Conservation (phyloP, 306 rosid species). For the Casuarina cunninghamiana region DNA sequence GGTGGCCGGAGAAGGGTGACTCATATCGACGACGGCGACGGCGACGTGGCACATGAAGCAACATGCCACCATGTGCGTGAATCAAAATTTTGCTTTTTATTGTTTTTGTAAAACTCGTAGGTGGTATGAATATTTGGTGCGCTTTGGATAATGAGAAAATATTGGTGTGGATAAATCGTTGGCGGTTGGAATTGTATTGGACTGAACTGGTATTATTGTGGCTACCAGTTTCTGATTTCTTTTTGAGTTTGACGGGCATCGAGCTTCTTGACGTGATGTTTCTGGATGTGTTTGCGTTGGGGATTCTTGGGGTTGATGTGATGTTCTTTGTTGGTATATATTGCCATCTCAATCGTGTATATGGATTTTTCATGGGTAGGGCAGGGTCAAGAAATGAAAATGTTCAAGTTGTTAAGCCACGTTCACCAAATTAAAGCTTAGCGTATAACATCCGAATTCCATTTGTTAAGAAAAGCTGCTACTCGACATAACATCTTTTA, state of each 20-base stretch:
- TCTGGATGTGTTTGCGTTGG: neutral
- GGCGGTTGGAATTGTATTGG: slow-evolving; percentile 30
- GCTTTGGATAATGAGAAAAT: slow-evolving; percentile 39
- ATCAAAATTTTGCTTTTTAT: neutral
- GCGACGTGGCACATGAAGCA: slow-evolving; percentile 58
- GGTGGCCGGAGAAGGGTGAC: neutral
- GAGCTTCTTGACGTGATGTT: neutral
- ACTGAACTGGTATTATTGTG: neutral
- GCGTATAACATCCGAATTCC: too few species aligned
- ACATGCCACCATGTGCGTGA: slow-evolving; percentile 54
- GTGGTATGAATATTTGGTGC: neutral
- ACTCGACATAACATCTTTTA: too few species aligned
- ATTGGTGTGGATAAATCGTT: slow-evolving; percentile 26
- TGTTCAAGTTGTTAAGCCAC: too few species aligned
- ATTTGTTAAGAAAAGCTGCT: too few species aligned
- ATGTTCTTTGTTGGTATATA: too few species aligned
- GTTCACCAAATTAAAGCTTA: too few species aligned
- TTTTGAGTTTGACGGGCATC: neutral
- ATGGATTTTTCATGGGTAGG: too few species aligned
- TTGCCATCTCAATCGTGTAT: too few species aligned
- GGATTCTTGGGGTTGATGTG: too few species aligned
- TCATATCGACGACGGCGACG: slow-evolving; percentile 39
- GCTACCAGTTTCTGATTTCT: neutral
- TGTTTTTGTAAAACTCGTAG: neutral
- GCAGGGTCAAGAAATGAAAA: neutral